These are phyloP conservation scores for Gonium pectorale DNA, from an alignment of 139 green algal genomes.

Conservation along the genomic window DNA sequence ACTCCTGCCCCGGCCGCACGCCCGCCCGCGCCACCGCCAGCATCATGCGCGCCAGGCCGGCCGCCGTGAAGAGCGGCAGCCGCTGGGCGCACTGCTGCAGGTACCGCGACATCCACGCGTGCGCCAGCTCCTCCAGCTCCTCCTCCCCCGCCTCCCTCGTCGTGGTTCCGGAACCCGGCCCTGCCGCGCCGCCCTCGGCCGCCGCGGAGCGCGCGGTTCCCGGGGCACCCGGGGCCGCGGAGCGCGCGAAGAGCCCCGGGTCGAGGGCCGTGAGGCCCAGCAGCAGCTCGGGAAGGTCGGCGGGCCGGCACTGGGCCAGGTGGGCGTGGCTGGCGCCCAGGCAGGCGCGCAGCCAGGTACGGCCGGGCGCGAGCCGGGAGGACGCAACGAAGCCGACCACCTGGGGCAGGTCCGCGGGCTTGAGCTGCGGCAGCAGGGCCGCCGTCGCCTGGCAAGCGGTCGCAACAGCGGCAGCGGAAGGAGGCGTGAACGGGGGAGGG, in stretches of 20 bases:
- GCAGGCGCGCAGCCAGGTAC: not conserved
- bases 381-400: constrained; percentile 13
- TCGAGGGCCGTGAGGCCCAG: not conserved
- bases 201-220: too few relatives aligned
- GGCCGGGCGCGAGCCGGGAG: too few relatives aligned
- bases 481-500: too few relatives aligned
- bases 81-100: constrained; percentile 9
- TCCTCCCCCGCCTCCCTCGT: not conserved
- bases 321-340: not conserved
- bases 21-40: constrained; percentile 10
- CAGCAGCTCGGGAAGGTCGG: constrained; percentile 16
- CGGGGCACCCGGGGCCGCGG: too few relatives aligned
- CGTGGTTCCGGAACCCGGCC: not conserved
- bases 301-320: constrained; percentile 10
- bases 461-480: not conserved
- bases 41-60: constrained; percentile 20
- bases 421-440: not conserved
- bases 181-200: too few relatives aligned
- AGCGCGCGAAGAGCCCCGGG: not conserved
- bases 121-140: constrained; percentile 5
- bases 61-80: constrained; percentile 25
- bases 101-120: not conserved
- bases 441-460: not conserved
- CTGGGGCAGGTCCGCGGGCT: constrained; percentile 6
- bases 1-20: not conserved